Evolutionary conservation across 495 filamentous ascomycete species (phyloP), one percentile per base, ranked within the genome.

Genomic region (Staphylotrichum tortipilum): DNA sequence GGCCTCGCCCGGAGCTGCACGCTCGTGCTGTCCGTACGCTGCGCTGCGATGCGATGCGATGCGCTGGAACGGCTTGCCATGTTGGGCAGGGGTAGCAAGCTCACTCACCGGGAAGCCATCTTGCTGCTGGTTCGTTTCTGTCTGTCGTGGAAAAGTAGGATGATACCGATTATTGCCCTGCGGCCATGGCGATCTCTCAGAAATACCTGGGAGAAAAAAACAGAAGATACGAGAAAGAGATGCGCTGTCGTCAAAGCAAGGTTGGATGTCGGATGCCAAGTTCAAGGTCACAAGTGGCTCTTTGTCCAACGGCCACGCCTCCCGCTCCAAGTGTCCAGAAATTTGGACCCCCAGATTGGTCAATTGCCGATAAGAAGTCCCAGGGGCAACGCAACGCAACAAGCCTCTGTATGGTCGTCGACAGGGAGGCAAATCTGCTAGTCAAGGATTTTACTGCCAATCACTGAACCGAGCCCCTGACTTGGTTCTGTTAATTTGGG

Each of bases 21-120:
- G 26, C 10, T 5, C 6, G 10, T 28, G 6, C 6, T 28, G 6
- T 28, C 26, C n/a, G n/a, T n/a, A n/a, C n/a, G n/a, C n/a, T n/a
- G n/a, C n/a, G n/a, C n/a, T 14, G 12, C 33, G 22, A 4, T 22
- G 7, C 40, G 9, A 18, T 35, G 18, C 26, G 38, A 33, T 28
- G 21, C 22, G 26, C 26, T n/a, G n/a, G n/a, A 28, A 10, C 26
- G 26, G 26, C 26, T 28, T 28, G 41, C 2, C 17, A 22, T 44
- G 41, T 19, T 39, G 17, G n/a, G 6, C 12, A 37, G 31, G 24
- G 37, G 28, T 43, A 30, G 23, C 23, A 18, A 40, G 14, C 28
- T 12, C 11, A 52, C 54, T 54, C 35, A 60, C 57, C 57, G 57
- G 9, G 57, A 60, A 51, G 57, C 57, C 57, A 60, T 60, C 7